These are phyloP conservation scores for Cyathus striatus DNA, from an alignment of 768 basidiomycete genomes.

Conservation along the genomic window DNA sequence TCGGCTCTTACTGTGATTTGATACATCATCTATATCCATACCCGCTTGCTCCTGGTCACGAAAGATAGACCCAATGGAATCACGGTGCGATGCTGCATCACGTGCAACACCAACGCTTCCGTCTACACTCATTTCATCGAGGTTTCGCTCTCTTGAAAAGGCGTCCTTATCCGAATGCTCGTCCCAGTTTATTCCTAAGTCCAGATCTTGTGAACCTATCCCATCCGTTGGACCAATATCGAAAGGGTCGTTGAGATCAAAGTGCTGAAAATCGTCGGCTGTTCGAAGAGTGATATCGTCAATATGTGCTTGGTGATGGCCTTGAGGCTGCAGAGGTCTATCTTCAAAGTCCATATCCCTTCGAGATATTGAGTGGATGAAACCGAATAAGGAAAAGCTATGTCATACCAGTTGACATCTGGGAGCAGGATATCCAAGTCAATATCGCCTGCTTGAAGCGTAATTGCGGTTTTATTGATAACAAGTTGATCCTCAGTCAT, in stretches of 20 bases:
- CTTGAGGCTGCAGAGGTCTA: conserved; percentile 56
- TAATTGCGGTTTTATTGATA: conserved; percentile 85
- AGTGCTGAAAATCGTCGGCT: conserved; percentile 63
- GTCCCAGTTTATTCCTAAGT: conserved; percentile 76
- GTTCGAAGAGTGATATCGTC: conserved; percentile 87
- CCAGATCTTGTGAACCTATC: conserved; percentile 84
- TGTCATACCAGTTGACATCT: conserved; percentile 73
- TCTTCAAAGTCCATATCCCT: conserved; percentile 83
- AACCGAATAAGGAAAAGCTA: background rate
- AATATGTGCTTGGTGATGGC: conserved; percentile 77
- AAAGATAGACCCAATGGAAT: conserved; percentile 61
- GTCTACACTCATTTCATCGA: conserved; percentile 49
- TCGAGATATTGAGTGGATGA: conserved; percentile 9
- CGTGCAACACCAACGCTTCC: conserved; percentile 74
- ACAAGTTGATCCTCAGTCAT: conserved; percentile 92
- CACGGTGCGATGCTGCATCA: conserved; percentile 52
- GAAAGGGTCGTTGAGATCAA: conserved; percentile 69
- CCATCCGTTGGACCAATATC: conserved; percentile 77
- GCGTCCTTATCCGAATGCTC: conserved; percentile 32
- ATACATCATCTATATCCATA: conserved; percentile 54
- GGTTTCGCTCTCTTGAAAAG: conserved; percentile 27
- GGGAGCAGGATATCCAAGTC: conserved; percentile 79
- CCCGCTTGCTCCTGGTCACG: conserved; percentile 47
- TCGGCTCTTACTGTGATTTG: conserved; percentile 52
- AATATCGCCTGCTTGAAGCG: conserved; percentile 69